Evolutionary conservation across 2,329 filamentous ascomycete genomes (phyloP), one percentile per base, ranked within the genome.

Genomic region (Hawksworthiomyces lignivorus): DNA sequence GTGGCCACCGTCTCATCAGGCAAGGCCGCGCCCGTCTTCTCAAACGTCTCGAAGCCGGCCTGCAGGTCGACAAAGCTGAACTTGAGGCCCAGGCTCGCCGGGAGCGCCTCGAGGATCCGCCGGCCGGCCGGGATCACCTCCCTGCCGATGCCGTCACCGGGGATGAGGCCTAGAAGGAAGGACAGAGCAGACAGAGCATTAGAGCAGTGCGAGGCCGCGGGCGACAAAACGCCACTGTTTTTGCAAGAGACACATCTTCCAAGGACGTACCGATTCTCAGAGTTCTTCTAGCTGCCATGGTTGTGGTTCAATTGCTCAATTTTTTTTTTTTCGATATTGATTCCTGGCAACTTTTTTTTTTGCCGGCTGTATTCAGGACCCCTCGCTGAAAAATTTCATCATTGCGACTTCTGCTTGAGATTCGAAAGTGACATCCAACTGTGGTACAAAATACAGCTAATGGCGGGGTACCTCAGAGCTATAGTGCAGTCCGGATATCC

Each of bases 91-190:
- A 96, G 71, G n/a, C 86, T 92, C n/a, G 82, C 66, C 26, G 90
- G 89, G 2, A 98, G 82, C 38, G 92, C 84, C 71, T 98, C 90
- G 58, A 98, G 85, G 54, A 97, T 73, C 50, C 85, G 83, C 56
- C 87, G 86, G 39, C 90, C 92, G 41, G 92, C 85, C 52, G 92
- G 92, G 65, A 98, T 97, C 63, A 98, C 92, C 69, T 98, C 92
- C 62, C 87, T 87, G 67, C 92, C 92, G 68, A 98, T 98, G 66
- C 92, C 92, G 69, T 98, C 92, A 60, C 92, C 92, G 56, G 92
- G 86, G 62, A 98, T 97, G 56, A 97, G 85, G 63, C 89, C 89
- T 94, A 52, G 24, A 34, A 12, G 20, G 14, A 36, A 38, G 39
- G 32, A 34, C 26, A 26, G 18, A 24, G 18, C 3, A 15, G 18